Conservation (phyloP, 169 alveolate species). For the Eimeria praecox region DNA sequence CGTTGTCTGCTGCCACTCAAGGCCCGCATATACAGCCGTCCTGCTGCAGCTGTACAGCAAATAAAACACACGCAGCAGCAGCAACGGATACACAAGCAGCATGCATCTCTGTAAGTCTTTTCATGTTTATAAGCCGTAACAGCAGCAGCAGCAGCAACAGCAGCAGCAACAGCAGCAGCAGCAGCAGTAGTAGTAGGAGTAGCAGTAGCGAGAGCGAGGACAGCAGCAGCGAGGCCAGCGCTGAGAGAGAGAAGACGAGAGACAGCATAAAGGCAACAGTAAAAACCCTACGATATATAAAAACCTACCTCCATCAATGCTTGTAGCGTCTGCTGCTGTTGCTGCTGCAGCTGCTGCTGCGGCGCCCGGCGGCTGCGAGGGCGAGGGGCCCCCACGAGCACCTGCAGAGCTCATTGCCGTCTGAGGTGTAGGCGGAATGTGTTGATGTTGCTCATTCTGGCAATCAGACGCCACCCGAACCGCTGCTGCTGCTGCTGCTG, state of each 20-base stretch:
- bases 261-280: neutral
- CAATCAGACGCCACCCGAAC: neutral
- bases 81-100: conserved; percentile 5
- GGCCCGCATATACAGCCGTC: conserved; percentile 71
- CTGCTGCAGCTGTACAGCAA: conserved; percentile 53
- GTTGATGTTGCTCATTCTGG: conserved; percentile 46
- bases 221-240: conserved; percentile 32
- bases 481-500: conserved; percentile 70
- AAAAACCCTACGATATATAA: neutral
- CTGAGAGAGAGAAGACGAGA: neutral
- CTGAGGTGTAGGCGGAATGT: conserved; percentile 35
- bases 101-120: too few species aligned
- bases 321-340: conserved; percentile 26
- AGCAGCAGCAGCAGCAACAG: conserved; percentile 18
- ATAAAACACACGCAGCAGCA: neutral
- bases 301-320: conserved; percentile 53
- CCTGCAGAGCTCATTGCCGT: conserved; percentile 69
- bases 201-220: neutral
- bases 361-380: conserved; percentile 73
- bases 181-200: conserved; percentile 32
- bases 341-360: conserved; percentile 65
- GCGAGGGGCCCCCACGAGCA: conserved; percentile 58
- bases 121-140: too few species aligned
- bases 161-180: neutral
- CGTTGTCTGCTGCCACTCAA: conserved; percentile 59